Evolutionary conservation across 495 filamentous ascomycete genomes (phyloP).

Genomic region (Hypoxylon trugodes): DNA sequence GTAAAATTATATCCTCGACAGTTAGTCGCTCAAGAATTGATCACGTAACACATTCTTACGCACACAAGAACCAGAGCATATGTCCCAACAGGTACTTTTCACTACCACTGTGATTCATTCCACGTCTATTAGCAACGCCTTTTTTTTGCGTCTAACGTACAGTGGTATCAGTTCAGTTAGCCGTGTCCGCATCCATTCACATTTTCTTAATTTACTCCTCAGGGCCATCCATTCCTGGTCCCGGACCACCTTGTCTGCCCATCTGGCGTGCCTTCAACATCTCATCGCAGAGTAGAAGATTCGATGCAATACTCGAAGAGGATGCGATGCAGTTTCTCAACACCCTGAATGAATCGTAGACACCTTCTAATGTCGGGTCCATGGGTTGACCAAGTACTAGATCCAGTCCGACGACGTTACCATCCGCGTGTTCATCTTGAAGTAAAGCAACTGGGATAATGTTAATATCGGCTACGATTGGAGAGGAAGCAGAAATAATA

Average conservation of each 20-base stretch:
- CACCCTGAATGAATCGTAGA: conserved; percentile 96
- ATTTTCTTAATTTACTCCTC: conserved; percentile 48
- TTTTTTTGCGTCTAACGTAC: conserved; percentile 36
- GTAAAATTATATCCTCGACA: no score
- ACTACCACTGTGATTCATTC: conserved; percentile 4
- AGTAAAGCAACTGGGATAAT: conserved; percentile 72
- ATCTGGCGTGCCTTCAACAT: conserved; percentile 97
- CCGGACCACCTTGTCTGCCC: conserved; percentile 64
- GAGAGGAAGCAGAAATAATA: conserved; percentile 13
- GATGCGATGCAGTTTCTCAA: conserved; percentile 92
- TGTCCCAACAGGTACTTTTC: no score
- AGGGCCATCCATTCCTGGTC: conserved; percentile 62
- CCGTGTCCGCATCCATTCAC: conserved; percentile 4
- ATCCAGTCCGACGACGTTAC: conserved; percentile 86
- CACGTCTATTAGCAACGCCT: conserved; percentile 29
- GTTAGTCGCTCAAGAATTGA: no score
- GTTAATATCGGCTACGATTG: conserved; percentile 28
- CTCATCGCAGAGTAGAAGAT: conserved; percentile 95
- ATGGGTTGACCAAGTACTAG: conserved; percentile 87
- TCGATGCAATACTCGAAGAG: conserved; percentile 92
- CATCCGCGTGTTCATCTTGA: conserved; percentile 84
- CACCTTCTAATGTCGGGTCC: conserved; percentile 92
- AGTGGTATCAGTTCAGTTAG: conserved; percentile 30
- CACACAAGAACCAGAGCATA: no score
- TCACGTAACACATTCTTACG: no score